Conservation (phyloP, 176 grass and related monocot genomes). For the Oryza australiensis region DNA sequence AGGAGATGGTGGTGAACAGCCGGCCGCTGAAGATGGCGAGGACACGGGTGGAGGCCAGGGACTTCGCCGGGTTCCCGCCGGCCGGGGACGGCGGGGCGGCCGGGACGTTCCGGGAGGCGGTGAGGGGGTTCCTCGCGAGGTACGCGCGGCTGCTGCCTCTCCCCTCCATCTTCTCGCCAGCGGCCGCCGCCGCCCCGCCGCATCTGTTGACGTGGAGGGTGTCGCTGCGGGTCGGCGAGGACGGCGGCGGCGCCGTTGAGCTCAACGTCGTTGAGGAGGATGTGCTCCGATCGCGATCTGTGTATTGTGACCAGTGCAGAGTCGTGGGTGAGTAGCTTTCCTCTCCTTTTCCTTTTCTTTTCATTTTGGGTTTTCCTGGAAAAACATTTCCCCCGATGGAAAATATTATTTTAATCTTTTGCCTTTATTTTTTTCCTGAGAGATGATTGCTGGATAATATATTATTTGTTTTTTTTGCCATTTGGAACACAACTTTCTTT, state of each 20-base stretch:
- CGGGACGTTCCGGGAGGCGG: slow-evolving; percentile 72
- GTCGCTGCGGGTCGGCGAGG: slow-evolving; percentile 51
- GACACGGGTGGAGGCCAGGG: slow-evolving; percentile 53
- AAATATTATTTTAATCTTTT: not conserved
- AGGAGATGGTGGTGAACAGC: slow-evolving; percentile 91
- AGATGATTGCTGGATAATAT: not conserved
- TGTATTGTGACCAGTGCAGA: slow-evolving; percentile 98
- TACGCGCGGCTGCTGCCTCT: slow-evolving; percentile 63
- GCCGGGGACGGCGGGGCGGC: slow-evolving; percentile 45
- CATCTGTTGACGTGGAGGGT: slow-evolving; percentile 79
- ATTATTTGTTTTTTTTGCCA: not conserved
- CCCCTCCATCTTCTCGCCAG: slow-evolving; percentile 63
- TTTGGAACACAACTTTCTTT: not conserved
- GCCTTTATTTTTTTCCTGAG: not conserved
- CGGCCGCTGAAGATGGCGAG: slow-evolving; percentile 87
- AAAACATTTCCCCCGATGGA: not conserved
- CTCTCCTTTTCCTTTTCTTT: slow-evolving; percentile 19
- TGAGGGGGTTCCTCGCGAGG: slow-evolving; percentile 72
- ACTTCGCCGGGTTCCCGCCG: slow-evolving; percentile 49
- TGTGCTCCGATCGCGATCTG: slow-evolving; percentile 82
- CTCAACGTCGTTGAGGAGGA: slow-evolving; percentile 89
- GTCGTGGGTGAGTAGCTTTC: slow-evolving; percentile 80
- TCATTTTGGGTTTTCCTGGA: not conserved
- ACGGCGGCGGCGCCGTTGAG: slow-evolving; percentile 47
- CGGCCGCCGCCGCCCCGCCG: slow-evolving; percentile 53